A percentile compares a stretch with the other conserved stretches of the same genome.
These are phyloP conservation scores for Leccinum subgranulosum DNA, from an alignment of 768 basidiomycete species.

Conservation along the genomic window DNA sequence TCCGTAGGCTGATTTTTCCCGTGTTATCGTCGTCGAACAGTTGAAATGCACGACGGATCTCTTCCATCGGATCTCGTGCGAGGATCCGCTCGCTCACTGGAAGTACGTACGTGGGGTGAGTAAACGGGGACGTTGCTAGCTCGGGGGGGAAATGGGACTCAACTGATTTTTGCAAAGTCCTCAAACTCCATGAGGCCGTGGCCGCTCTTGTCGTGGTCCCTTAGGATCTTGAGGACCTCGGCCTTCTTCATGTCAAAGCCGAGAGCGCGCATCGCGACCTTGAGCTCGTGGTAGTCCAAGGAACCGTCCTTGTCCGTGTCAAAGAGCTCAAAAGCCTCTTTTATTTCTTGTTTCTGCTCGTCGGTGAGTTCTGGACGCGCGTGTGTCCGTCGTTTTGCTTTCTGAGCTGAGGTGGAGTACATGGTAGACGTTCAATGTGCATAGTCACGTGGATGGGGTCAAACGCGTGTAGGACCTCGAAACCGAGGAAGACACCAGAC, in stretches of 20 bases:
- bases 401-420: slow-evolving; percentile 65
- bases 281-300: slow-evolving; percentile 97
- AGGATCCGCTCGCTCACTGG: slow-evolving; percentile 94
- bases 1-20: slow-evolving; percentile 89
- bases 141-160: slow-evolving; percentile 30
- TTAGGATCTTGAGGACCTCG: slow-evolving; percentile 90
- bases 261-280: slow-evolving; percentile 96
- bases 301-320: slow-evolving; percentile 98
- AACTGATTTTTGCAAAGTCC: slow-evolving; percentile 92
- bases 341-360: slow-evolving; percentile 93
- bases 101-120: slow-evolving; percentile 16
- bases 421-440: slow-evolving; percentile 21
- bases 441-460: slow-evolving; percentile 23
- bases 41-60: slow-evolving; percentile 93
- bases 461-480: slow-evolving; percentile 32
- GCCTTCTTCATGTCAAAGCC: slow-evolving; percentile 99
- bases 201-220: slow-evolving; percentile 86
- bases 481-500: not conserved
- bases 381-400: slow-evolving; percentile 72
- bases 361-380: slow-evolving; percentile 80
- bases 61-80: slow-evolving; percentile 93
- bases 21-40: slow-evolving; percentile 96
- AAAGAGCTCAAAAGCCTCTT: slow-evolving; percentile 98
- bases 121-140: slow-evolving; percentile 1
- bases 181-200: slow-evolving; percentile 87